phyloP scores from a whole-genome alignment of 2,329 filamentous ascomycete genomes.

The Monosporascus sp. region DNA sequence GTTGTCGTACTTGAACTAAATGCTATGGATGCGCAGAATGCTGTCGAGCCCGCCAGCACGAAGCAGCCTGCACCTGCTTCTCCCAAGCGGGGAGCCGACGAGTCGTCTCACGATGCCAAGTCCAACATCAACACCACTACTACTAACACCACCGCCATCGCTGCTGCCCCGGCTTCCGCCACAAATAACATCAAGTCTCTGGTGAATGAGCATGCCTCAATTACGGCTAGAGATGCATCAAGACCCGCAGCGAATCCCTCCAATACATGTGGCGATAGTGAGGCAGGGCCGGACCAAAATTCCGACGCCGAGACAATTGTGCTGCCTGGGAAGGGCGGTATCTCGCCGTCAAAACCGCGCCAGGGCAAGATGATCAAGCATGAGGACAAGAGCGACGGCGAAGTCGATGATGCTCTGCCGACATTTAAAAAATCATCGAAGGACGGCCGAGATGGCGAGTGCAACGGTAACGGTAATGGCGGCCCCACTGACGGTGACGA shows the following conservation, averaged over 20 bases:
- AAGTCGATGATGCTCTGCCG: conserved; percentile 33
- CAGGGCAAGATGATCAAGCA: conserved; percentile 61
- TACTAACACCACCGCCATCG: neutral
- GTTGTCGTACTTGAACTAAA: conserved; percentile 46
- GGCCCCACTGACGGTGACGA: conserved; percentile 29
- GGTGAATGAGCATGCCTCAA: conserved; percentile 17
- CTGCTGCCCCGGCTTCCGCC: conserved; percentile 11
- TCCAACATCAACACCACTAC: neutral
- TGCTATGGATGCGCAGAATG: conserved; percentile 67
- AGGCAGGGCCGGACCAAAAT: conserved; percentile 48
- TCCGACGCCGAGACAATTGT: conserved; percentile 71
- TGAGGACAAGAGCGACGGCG: conserved; percentile 56
- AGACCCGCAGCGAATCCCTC: conserved; percentile 22
- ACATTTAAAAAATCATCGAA: conserved; percentile 30
- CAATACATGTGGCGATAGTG: conserved; percentile 33
- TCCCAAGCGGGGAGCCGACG: conserved; percentile 38
- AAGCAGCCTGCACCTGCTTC: conserved; percentile 52
- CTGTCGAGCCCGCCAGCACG: conserved; percentile 56
- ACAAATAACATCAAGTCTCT: conserved; percentile 15
- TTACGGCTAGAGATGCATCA: conserved; percentile 22
- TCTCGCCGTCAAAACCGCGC: conserved; percentile 57
- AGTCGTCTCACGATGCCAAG: conserved; percentile 12
- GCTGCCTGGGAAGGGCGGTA: conserved; percentile 57
- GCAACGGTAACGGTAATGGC: conserved; percentile 9
- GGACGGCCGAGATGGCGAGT: conserved; percentile 25